Evolutionary conservation across 768 basidiomycete genomes (phyloP), one percentile per base, ranked within the genome.

Genomic region (Kwoniella mangroviensis): DNA sequence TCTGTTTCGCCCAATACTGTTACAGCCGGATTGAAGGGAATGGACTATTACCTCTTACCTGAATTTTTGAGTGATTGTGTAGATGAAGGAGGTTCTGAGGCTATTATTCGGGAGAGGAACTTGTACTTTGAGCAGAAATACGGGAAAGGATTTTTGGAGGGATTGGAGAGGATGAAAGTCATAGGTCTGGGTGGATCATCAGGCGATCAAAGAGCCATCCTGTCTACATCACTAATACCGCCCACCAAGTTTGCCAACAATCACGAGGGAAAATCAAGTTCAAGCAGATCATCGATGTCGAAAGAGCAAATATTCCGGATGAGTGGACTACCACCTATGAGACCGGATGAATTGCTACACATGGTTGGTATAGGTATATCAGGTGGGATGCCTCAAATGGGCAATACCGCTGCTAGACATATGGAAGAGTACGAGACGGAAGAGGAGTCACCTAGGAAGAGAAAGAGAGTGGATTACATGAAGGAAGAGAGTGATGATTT

Each of bases 1-100:
- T 86, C 87, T 3, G 83, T 98, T 1, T 87, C 93, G 2, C 96
- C 95, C 0, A 96, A 95, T 76, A 91, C 92, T 83, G 45, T 57
- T 24, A 43, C 59, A 1, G 13, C 68, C 34, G 34, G 11, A 22
- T 17, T 56, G 11, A 69, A 71, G 51, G 89, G 83, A 65, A 75
- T 91, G 10, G 94, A 97, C 75, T 94, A 91, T 88, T 86, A 87
- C 2, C 88, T 86, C 65, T 89, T 95, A 73, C 86, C 89, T 22
- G 80, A 85, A 6, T 88, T 92, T 84, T 94, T 97, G 76, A 84
- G 84, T 0, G 85, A 85, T 34, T 89, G 86, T 71, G 83, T 96
- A 62, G 79, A 84, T 4, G 75, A 79, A 1, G 84, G 81, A 4
- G 73, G 57, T 19, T 68, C 73, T 43, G 68, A 74, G 9, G 51